Conservation (phyloP, 2,329 filamentous ascomycete genomes). For the Lecanicillium sp. region DNA sequence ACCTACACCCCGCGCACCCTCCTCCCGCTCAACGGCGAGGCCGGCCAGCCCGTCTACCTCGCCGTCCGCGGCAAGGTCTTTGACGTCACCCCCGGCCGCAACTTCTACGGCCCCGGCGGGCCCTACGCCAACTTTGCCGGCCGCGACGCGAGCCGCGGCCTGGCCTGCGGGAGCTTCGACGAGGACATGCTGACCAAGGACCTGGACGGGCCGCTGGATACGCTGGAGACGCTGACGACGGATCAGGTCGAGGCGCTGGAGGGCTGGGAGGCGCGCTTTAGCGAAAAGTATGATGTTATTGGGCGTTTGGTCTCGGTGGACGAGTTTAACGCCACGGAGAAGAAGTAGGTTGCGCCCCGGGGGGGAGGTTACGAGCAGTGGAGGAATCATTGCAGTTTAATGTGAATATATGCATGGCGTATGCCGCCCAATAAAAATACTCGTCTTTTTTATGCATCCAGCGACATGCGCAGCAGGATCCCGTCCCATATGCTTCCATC, state of each 20-base stretch:
- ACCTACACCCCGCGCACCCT: constrained; percentile 74
- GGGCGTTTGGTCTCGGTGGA: constrained; percentile 65
- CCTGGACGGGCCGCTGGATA: constrained; percentile 75
- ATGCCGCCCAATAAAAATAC: no score
- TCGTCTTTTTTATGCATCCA: neutral
- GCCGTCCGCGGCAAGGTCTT: constrained; percentile 89
- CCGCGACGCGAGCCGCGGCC: constrained; percentile 77
- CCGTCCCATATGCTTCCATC: constrained; percentile 1
- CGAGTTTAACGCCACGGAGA: constrained; percentile 26
- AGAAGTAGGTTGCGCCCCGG: neutral
- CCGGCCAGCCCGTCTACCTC: constrained; percentile 72
- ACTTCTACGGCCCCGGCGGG: constrained; percentile 94
- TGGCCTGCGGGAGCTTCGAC: constrained; percentile 90
- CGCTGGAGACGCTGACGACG: constrained; percentile 60
- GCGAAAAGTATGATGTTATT: constrained; percentile 92
- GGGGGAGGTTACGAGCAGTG: neutral
- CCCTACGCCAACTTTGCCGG: constrained; percentile 97
- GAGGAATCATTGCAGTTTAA: no score
- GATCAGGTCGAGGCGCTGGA: constrained; percentile 78
- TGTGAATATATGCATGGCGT: neutral
- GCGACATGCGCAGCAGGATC: neutral
- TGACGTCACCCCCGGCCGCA: constrained; percentile 77
- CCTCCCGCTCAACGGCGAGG: constrained; percentile 75
- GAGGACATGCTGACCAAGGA: constrained; percentile 92
- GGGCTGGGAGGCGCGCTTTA: constrained; percentile 91